These are phyloP conservation scores for Leucaena leucocephala DNA, from an alignment of 306 rosid species.

Conservation along the genomic window DNA sequence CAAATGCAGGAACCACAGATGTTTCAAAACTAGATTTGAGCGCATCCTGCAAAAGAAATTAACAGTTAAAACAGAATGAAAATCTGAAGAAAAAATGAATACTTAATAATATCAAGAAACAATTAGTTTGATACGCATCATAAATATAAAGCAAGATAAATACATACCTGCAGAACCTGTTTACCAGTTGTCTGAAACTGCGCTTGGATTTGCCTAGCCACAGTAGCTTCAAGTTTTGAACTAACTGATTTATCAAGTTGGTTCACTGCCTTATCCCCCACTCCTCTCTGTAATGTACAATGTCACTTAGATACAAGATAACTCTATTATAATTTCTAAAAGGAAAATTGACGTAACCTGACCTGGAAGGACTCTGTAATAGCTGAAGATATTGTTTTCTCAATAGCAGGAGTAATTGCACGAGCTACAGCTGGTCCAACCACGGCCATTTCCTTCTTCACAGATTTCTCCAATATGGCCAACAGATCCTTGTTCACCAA, in stretches of 20 bases:
- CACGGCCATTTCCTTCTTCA: conserved; percentile 89
- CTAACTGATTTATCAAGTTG: conserved; percentile 90
- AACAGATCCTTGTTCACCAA: conserved; percentile 78
- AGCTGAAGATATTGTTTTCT: conserved; percentile 78
- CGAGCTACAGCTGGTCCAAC: conserved; percentile 82
- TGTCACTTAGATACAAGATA: conserved; percentile 47
- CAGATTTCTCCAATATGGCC: conserved; percentile 70
- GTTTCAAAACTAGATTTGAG: conserved; percentile 82
- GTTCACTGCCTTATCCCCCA: conserved; percentile 90
- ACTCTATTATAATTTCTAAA: conserved; percentile 27
- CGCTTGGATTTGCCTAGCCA: conserved; percentile 95
- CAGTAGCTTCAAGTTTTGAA: conserved; percentile 88
- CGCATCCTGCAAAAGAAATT: conserved; percentile 62
- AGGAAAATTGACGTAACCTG: conserved; percentile 33
- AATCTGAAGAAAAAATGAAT: conserved; percentile 19
- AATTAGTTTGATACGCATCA: conserved; percentile 14
- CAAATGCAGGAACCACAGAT: conserved; percentile 85
- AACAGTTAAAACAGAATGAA: conserved; percentile 24
- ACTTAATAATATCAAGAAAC: conserved; percentile 6
- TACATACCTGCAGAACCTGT: conserved; percentile 90
- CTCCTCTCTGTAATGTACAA: conserved; percentile 81
- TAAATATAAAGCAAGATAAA: conserved; percentile 22
- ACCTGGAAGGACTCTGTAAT: conserved; percentile 94
- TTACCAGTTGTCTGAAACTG: conserved; percentile 97
- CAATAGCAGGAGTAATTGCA: conserved; percentile 73